Evolutionary conservation across 306 rosid genomes (phyloP), one percentile per base, ranked within the genome.

Genomic region (Oxytropis ochrocephala): DNA sequence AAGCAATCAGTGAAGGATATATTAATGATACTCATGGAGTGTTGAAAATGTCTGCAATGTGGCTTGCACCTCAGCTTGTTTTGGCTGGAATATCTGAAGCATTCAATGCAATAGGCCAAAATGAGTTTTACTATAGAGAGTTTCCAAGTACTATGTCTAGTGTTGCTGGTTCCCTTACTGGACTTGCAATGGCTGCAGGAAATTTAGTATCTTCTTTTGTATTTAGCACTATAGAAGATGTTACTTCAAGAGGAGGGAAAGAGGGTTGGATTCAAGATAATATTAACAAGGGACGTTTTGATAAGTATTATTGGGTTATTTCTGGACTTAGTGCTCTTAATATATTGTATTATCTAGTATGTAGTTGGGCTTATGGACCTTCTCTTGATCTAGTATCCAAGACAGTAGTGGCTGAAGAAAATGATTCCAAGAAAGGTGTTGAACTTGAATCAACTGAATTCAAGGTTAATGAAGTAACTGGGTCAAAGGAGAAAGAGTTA

Each of bases 311-410:
- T 27, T 82, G 90, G 87, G 29, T 87, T 64, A 73, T 87, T 44
- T 82, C 80, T 9, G 46, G 69, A 27, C 7, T 84, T 13, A 79
- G 81, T 66, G 80, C 70, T 39, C 65, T 83, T 33, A 85, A 87
- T 74, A 0, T 89, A 9, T 1, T 85, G 8, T 85, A 81, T 64
- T 87, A 43, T 58, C 49, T 85, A 8, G 2, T 76, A 4, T 85
- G 91, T 68, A 79, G 84, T 62, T 89, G 96, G 96, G 81, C 87
- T 21, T 89, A 85, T 70, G 92, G 92, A 14, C 87, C 96, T 24
- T 49, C 81, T 8, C 77, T 71, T 57, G 83, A 63, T 74, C 58
- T 62, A 69, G 3, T 63, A 38, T 29, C 75, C 0, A 61, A 43
- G 36, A 41, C n/a, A 18, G 7, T 2, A 18, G 7, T 2, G 13